Conservation (phyloP, 441 rosid genomes). For the Jatropha multifida region DNA sequence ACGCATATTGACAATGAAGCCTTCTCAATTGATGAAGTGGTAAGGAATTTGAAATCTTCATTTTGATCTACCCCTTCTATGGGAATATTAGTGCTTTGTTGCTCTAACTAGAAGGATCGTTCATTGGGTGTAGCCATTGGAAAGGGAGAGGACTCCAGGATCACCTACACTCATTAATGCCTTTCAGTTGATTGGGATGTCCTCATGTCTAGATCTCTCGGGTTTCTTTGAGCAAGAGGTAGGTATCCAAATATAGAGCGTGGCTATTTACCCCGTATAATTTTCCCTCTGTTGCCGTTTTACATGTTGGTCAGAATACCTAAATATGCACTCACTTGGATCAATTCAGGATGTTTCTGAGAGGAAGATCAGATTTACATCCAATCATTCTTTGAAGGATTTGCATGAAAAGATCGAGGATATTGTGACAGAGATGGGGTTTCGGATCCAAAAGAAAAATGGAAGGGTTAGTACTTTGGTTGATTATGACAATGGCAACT, state of each 20-base stretch:
- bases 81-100: not conserved
- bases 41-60: slow-evolving; percentile 29
- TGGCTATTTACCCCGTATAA: not conserved
- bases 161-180: slow-evolving; percentile 73
- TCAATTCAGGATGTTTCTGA: slow-evolving; percentile 69
- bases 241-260: slow-evolving; percentile 43
- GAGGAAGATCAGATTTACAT: slow-evolving; percentile 93
- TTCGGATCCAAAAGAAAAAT: slow-evolving; percentile 77
- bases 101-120: slow-evolving; percentile 10
- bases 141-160: slow-evolving; percentile 47
- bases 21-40: slow-evolving; percentile 56
- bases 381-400: slow-evolving; percentile 69
- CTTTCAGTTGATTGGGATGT: slow-evolving; percentile 97
- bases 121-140: slow-evolving; percentile 29
- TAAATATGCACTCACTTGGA: not conserved
- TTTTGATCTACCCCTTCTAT: not conserved
- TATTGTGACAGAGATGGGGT: slow-evolving; percentile 80
- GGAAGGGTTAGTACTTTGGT: slow-evolving; percentile 55
- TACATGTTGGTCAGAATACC: not conserved
- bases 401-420: slow-evolving; percentile 75
- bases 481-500: not conserved
- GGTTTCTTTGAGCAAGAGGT: slow-evolving; percentile 99
- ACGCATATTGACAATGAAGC: slow-evolving; percentile 44
- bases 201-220: slow-evolving; percentile 91
- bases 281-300: not conserved